These are phyloP conservation scores for Mortierella antarctica DNA, from an alignment of 192 early-diverging fungal species.

Conservation along the genomic window DNA sequence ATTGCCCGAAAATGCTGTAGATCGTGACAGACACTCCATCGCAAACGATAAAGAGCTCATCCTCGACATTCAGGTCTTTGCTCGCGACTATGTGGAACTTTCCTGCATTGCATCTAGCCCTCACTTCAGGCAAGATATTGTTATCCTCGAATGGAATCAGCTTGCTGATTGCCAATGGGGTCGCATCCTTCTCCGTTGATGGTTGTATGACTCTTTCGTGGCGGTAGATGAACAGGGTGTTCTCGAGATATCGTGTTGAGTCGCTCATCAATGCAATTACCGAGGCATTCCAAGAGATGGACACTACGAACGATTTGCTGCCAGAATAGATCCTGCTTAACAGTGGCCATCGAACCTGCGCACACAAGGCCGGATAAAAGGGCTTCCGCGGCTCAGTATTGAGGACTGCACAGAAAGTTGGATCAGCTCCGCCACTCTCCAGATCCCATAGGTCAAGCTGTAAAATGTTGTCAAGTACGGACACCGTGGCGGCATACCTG, in stretches of 20 bases:
- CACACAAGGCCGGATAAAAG: too few relatives aligned
- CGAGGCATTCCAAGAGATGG: neutral
- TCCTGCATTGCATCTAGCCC: too few relatives aligned
- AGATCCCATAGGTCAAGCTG: too few relatives aligned
- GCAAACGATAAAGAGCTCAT: constrained; percentile 13
- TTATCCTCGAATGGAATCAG: too few relatives aligned
- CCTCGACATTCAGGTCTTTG: neutral
- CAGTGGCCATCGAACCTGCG: neutral
- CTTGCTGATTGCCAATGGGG: too few relatives aligned
- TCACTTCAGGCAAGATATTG: too few relatives aligned
- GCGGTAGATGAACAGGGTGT: neutral
- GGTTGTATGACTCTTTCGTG: neutral
- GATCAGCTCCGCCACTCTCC: too few relatives aligned
- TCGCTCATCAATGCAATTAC: neutral
- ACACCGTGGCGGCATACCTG: too few relatives aligned
- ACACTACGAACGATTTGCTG: neutral
- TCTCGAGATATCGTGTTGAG: neutral
- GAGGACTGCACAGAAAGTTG: too few relatives aligned
- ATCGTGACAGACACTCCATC: neutral
- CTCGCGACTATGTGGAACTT: constrained; percentile 1
- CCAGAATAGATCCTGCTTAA: too few relatives aligned
- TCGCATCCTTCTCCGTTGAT: neutral
- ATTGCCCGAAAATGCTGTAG: neutral
- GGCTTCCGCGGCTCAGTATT: too few relatives aligned
- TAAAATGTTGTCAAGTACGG: too few relatives aligned